phyloP scores from a whole-genome alignment of 2,329 filamentous ascomycete genomes.

The Ilyonectria robusta region DNA sequence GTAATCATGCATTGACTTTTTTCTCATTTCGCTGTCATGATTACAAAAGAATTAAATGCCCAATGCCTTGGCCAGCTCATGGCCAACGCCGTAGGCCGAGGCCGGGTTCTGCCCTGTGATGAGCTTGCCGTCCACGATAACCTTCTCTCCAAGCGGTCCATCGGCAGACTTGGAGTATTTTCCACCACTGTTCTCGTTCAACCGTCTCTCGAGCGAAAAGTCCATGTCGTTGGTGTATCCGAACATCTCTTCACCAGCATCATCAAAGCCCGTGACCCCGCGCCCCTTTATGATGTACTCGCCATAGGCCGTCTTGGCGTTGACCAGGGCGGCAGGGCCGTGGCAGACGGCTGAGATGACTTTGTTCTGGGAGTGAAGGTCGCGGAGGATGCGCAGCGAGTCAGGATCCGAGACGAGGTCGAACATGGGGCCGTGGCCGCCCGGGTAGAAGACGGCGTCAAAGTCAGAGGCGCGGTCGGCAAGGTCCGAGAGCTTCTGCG shows the following conservation, averaged over 20 bases:
- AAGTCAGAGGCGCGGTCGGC: conserved; percentile 70
- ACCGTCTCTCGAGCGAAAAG: conserved; percentile 68
- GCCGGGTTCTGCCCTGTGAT: conserved; percentile 71
- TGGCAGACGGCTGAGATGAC: conserved; percentile 77
- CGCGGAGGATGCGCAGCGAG: conserved; percentile 69
- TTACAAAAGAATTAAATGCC: neutral
- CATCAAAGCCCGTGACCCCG: conserved; percentile 72
- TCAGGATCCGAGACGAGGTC: conserved; percentile 70
- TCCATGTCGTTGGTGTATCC: conserved; percentile 67
- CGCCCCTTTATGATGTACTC: conserved; percentile 68
- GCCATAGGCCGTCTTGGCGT: conserved; percentile 67
- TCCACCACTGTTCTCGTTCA: conserved; percentile 63
- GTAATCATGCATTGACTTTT: too few relatives aligned
- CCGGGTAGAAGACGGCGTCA: conserved; percentile 71
- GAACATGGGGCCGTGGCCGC: conserved; percentile 75
- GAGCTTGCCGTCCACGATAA: conserved; percentile 64
- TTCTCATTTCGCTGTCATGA: too few relatives aligned
- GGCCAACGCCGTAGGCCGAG: conserved; percentile 62
- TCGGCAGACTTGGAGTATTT: conserved; percentile 66
- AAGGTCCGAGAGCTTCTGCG: conserved; percentile 70
- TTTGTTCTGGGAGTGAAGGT: conserved; percentile 73
- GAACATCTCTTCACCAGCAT: conserved; percentile 67
- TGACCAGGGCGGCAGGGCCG: conserved; percentile 72
- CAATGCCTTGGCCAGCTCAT: conserved; percentile 56
- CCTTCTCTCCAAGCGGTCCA: conserved; percentile 62